A percentile compares a stretch with the other conserved stretches of the same genome.
Conservation (phyloP, 2,329 filamentous ascomycete genomes). For the Sordariomycetes sp. region DNA sequence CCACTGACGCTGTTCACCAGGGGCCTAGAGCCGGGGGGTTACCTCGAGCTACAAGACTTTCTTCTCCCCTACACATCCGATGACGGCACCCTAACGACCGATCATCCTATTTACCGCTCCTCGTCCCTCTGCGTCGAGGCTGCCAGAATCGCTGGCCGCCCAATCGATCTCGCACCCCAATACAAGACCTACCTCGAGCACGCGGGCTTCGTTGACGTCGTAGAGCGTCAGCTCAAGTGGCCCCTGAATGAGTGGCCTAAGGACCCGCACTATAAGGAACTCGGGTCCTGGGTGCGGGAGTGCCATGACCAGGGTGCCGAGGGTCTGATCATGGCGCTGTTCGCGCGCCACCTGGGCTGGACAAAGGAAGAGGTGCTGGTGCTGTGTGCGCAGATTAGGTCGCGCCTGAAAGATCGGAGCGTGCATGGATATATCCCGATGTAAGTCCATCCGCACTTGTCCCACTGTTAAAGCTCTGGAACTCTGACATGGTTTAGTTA, state of each 20-base stretch:
- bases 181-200: conserved; percentile 9
- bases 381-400: conserved; percentile 18
- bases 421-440: conserved; percentile 25
- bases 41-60: conserved; percentile 17
- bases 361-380: conserved; percentile 15
- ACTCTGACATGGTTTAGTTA: not conserved
- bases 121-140: conserved; percentile 14
- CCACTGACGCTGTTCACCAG: not conserved
- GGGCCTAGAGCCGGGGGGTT: conserved; percentile 42
- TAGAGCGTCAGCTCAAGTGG: conserved; percentile 12
- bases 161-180: conserved; percentile 12
- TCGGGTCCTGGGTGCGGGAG: conserved; percentile 23
- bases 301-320: conserved; percentile 19
- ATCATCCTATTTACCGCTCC: conserved; percentile 13
- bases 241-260: conserved; percentile 32
- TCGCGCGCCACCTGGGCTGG: conserved; percentile 23
- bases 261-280: conserved; percentile 26
- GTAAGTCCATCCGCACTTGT: conserved; percentile 14
- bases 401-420: conserved; percentile 17
- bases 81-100: conserved; percentile 14
- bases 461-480: not conserved
- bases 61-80: conserved; percentile 23
- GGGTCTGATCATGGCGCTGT: conserved; percentile 21
- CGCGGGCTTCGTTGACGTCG: conserved; percentile 13
- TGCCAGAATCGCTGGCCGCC: conserved; percentile 14